phyloP scores from a whole-genome alignment of 371 early-diverging fungal genomes.

The Mucor lusitanicus region DNA sequence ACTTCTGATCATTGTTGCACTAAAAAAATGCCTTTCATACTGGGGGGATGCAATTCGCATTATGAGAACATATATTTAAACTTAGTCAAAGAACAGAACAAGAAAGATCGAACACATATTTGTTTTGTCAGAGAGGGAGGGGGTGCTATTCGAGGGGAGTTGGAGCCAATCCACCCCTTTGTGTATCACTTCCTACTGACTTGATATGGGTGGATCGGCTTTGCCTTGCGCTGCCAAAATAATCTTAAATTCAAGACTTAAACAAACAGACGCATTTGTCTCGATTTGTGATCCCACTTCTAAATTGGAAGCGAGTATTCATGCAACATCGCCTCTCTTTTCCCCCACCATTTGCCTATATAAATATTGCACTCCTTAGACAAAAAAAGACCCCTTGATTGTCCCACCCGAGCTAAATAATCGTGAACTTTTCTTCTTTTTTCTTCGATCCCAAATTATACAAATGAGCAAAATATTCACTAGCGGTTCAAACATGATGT shows the following conservation, averaged over 20 bases:
- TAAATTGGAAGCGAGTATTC: neutral
- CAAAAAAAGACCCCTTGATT: neutral
- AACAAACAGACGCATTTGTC: neutral
- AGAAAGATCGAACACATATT: neutral
- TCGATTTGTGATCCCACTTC: neutral
- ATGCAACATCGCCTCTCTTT: neutral
- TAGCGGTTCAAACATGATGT: neutral
- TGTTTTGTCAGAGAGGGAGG: neutral
- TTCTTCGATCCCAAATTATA: neutral
- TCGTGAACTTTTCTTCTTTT: neutral
- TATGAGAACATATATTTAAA: neutral
- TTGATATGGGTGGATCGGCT: neutral
- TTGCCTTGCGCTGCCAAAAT: neutral
- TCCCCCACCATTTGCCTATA: neutral
- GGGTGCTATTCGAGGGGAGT: neutral
- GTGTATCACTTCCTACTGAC: neutral
- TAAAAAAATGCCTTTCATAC: neutral
- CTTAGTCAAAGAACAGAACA: neutral
- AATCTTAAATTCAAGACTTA: neutral
- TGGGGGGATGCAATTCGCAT: neutral
- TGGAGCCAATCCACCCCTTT: neutral
- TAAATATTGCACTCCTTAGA: neutral
- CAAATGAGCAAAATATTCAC: neutral
- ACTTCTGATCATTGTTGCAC: neutral
- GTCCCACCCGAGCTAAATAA: neutral